These are phyloP conservation scores for Rhynchosporium agropyri DNA, from an alignment of 2,329 filamentous ascomycete genomes.

Conservation along the genomic window DNA sequence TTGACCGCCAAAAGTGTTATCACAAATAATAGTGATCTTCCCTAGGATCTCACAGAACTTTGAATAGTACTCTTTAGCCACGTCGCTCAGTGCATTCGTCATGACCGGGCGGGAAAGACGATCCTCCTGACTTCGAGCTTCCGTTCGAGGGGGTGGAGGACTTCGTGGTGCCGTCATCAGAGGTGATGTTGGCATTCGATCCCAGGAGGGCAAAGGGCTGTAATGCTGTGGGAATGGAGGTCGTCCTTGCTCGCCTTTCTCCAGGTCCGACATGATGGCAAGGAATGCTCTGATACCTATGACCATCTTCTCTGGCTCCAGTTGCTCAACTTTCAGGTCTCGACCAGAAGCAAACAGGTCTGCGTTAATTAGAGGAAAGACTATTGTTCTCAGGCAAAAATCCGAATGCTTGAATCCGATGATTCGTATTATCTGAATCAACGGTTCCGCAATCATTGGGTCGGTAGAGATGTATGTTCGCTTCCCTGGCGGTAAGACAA, in stretches of 20 bases:
- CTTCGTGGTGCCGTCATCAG: constrained; percentile 46
- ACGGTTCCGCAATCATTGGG: constrained; percentile 78
- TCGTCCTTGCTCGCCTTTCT: constrained; percentile 74
- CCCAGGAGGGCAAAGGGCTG: constrained; percentile 45
- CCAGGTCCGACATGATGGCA: constrained; percentile 88
- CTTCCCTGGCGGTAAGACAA: constrained; percentile 80
- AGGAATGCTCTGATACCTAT: constrained; percentile 94
- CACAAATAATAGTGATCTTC: constrained; percentile 94
- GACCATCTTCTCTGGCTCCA: constrained; percentile 97
- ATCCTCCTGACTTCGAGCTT: constrained; percentile 55
- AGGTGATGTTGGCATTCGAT: constrained; percentile 54
- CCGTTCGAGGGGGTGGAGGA: constrained; percentile 29
- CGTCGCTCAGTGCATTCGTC: constrained; percentile 69
- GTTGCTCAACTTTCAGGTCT: constrained; percentile 75
- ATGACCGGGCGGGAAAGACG: constrained; percentile 66
- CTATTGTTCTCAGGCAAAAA: constrained; percentile 86
- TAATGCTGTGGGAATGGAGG: constrained; percentile 84
- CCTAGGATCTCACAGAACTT: constrained; percentile 94
- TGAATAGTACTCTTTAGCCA: constrained; percentile 80
- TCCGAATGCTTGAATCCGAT: constrained; percentile 94
- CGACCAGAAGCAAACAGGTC: constrained; percentile 73
- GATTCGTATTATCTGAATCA: constrained; percentile 92
- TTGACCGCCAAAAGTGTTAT: constrained; percentile 96
- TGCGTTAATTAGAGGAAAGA: constrained; percentile 94
- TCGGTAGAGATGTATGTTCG: constrained; percentile 83